A percentile compares a stretch with the other conserved stretches of the same genome.
Evolutionary conservation across 78 protist species (phyloP).

Genomic region (Isochrysis galbana): DNA sequence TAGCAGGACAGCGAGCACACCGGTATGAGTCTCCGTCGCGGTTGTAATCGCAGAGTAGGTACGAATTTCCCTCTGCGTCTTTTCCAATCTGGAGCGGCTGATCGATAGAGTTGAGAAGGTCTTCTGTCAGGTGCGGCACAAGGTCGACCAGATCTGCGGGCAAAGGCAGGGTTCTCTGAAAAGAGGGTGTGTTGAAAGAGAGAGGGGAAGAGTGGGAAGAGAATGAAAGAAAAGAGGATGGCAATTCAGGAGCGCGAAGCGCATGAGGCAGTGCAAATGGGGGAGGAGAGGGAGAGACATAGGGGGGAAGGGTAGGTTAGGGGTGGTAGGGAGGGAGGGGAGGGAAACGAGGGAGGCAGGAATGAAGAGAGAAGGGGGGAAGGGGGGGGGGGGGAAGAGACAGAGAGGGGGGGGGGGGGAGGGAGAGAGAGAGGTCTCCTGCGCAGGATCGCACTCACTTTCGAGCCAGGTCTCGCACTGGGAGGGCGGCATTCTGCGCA

Average conservation of each 20-base stretch:
- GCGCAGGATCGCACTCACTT: neutral
- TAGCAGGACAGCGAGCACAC: too few relatives aligned
- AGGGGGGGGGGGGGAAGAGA: too few relatives aligned
- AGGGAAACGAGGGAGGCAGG: too few relatives aligned
- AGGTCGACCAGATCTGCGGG: neutral
- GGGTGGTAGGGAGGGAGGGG: too few relatives aligned
- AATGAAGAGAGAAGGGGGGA: too few relatives aligned
- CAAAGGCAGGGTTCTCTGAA: neutral
- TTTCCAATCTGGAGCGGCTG: conserved; percentile 88
- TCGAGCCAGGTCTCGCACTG: neutral
- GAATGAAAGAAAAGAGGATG: too few relatives aligned
- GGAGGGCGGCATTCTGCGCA: conserved; percentile 20
- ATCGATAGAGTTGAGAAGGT: conserved; percentile 87
- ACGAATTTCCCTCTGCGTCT: conserved; percentile 77
- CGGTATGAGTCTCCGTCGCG: conserved; percentile 97
- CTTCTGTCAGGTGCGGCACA: neutral
- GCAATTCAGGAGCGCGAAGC: too few relatives aligned
- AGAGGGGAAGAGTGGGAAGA: neutral
- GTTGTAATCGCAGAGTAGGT: conserved; percentile 94
- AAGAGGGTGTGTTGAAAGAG: neutral
- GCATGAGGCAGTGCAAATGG: too few relatives aligned
- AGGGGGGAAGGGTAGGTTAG: too few relatives aligned
- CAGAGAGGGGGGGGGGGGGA: too few relatives aligned
- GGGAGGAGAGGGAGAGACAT: too few relatives aligned
- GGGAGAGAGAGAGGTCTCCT: neutral